phyloP scores from a whole-genome alignment of 495 filamentous ascomycete genomes.

The Penicillium bovifimosum region DNA sequence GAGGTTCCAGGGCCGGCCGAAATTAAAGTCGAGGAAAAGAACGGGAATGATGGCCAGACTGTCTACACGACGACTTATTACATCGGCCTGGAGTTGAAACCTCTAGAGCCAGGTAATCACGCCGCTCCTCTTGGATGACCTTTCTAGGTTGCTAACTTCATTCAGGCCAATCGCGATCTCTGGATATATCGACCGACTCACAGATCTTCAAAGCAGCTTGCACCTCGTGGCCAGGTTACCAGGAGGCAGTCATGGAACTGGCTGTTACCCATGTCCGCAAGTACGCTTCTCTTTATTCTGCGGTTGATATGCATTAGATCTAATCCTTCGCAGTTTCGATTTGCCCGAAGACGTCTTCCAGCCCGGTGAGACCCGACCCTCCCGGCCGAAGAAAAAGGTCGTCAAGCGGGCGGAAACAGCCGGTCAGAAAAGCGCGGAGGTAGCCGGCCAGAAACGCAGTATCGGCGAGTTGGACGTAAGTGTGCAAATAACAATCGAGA shows the following conservation, averaged over 20 bases:
- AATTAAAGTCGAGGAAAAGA: slow-evolving; percentile 29
- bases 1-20: slow-evolving; percentile 35
- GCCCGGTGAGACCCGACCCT: slow-evolving; percentile 67
- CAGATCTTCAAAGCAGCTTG: slow-evolving; percentile 68
- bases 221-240: slow-evolving; percentile 58
- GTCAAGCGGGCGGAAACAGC: slow-evolving; percentile 36
- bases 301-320: slow-evolving; percentile 7
- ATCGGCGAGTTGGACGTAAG: slow-evolving; percentile 47
- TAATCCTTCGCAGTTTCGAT: slow-evolving; percentile 55
- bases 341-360: slow-evolving; percentile 87
- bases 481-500: slow-evolving; percentile 25
- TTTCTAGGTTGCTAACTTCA: slow-evolving; percentile 17
- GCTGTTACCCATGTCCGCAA: slow-evolving; percentile 71
- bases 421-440: slow-evolving; percentile 34
- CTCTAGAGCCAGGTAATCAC: slow-evolving; percentile 29
- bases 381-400: slow-evolving; percentile 58
- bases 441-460: slow-evolving; percentile 36
- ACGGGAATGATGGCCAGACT: slow-evolving; percentile 31
- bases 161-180: slow-evolving; percentile 49
- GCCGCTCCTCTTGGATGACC: slow-evolving; percentile 6
- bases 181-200: slow-evolving; percentile 67
- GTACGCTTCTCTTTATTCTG: slow-evolving; percentile 41
- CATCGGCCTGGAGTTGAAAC: slow-evolving; percentile 66
- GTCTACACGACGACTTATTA: slow-evolving; percentile 87
- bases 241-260: slow-evolving; percentile 58